Evolutionary conservation across 106 monocot genomes (phyloP), one percentile per base, ranked within the genome.

Genomic region (Apostasia shenzhenica): DNA sequence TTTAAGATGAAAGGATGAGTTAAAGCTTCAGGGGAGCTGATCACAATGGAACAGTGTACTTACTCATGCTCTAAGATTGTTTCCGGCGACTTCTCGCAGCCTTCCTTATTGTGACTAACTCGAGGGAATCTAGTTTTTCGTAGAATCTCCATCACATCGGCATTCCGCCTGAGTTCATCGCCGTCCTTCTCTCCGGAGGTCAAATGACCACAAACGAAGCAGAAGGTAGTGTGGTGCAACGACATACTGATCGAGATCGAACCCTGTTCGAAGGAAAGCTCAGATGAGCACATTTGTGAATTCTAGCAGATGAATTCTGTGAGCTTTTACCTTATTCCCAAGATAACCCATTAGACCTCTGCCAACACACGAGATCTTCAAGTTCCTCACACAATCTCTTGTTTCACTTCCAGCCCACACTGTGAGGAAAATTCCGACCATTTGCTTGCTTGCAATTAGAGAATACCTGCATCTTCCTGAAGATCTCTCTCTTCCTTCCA

Each of bases 261-360:
- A 56, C 81, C 81, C 76, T 81, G 76, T 12, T 41, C 67, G 48
- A 41, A 72, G 5, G 4, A 47, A 41, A 37, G 11, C 43, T 59
- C 41, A 39, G 40, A 39, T 50, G 6, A 44, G 7, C 43, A 41
- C 1, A 26, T 26, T 26, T 26, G 26, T 26, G 26, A 26, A 26
- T 26, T 26, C 26, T 26, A 26, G 26, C 41, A 39, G 40, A 39
- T 50, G 6, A 44, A 8, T 11, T 8, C 1, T 66, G 9, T 13
- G 57, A 57, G 8, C 50, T 50, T 12, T 69, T 62, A 86, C 86
- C 82, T 86, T 86, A 72, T 86, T 86, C 0, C 86, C 86, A 38
- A 86, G 86, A 77, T 86, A 86, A 41, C 86, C 82, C 86, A 86
- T 86, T n/a, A 86, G 50, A 8, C 86, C 86, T 72, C 86, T 76